Conservation (phyloP, 2,329 filamentous ascomycete genomes). For the Talaromyces rugulosus region DNA sequence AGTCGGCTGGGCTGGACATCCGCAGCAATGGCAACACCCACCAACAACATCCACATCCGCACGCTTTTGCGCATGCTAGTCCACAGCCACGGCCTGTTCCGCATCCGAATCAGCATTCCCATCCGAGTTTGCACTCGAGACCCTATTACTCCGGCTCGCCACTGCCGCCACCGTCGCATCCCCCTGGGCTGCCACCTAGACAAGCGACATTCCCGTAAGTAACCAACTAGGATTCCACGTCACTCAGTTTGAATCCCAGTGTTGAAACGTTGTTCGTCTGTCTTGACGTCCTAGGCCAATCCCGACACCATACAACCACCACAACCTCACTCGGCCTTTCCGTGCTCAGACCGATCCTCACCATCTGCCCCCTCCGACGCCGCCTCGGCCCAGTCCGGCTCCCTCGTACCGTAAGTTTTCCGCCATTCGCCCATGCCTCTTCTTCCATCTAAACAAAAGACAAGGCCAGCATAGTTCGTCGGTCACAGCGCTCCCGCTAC, state of each 20-base stretch:
- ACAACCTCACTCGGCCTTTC: slow-evolving; percentile 1
- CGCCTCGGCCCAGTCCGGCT: slow-evolving; percentile 7
- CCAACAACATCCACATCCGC: slow-evolving; percentile 2
- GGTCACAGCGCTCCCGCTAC: slow-evolving; percentile 1
- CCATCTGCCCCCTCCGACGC: slow-evolving; percentile 5
- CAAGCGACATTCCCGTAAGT: slow-evolving; percentile 12
- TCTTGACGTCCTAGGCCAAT: background rate
- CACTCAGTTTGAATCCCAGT: background rate
- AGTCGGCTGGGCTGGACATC: background rate
- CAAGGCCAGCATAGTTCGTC: slow-evolving; percentile 6
- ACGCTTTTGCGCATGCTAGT: background rate
- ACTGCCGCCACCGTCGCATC: background rate
- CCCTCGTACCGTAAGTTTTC: background rate
- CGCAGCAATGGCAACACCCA: slow-evolving; percentile 3
- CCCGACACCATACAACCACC: slow-evolving; percentile 7
- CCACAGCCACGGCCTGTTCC: background rate
- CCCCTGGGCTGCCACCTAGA: slow-evolving; percentile 4
- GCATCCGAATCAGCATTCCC: background rate
- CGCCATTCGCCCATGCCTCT: too few relatives aligned
- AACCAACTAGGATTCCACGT: background rate
- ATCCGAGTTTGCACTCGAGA: background rate
- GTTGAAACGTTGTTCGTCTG: background rate
- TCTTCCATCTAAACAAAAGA: background rate
- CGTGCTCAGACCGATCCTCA: slow-evolving; percentile 5
- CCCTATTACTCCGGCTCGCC: background rate